Evolutionary conservation across 805 yeast genomes (phyloP), one percentile per base, ranked within the genome.

Genomic region (Lipomyces japonicus): DNA sequence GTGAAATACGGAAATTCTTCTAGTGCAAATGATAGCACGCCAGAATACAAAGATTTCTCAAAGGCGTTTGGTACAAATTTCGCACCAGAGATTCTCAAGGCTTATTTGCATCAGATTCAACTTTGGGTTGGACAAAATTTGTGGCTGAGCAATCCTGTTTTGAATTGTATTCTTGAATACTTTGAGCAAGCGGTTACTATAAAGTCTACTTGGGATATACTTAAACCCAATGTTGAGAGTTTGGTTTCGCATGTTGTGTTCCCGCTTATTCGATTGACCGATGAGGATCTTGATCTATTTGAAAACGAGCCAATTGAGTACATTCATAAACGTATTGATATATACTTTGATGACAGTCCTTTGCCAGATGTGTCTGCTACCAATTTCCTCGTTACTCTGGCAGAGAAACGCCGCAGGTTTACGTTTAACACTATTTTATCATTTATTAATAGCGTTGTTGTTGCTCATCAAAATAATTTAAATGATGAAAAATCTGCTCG

Each of bases 251-350:
- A 83, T 59, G 80, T 91, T 48, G 75, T 91, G 7, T 84, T 77
- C 67, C 95, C 95, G 2, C 69, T 84, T 49, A 68, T 91, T 50
- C 79, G 89, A 57, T 85, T 93, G 1, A 74, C 77, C 5, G 82
- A 81, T 46, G 80, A 76, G 4, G 79, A 80, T 18, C 70, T 87
- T 48, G 95, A 86, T 58, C 68, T 78, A 3, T 90, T 86, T 69
- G 95, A 88, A 55, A 80, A 77, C 54, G 96, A 90, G 61, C 96
- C 96, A 2, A 84, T 80, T 48, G 96, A 89, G 64, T 93, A 87
- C 65, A 80, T 91, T 48, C 86, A 87, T 65, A 73, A 81, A 45
- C 77, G 77, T 46, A 75, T 88, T 61, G 88, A 82, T 65, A 69
- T 54, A 71, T 41, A 57, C 25, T 74, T 76, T 62, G 79, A 83